These are phyloP conservation scores for Candida caryicola DNA, from an alignment of 805 yeast species.

Conservation along the genomic window DNA sequence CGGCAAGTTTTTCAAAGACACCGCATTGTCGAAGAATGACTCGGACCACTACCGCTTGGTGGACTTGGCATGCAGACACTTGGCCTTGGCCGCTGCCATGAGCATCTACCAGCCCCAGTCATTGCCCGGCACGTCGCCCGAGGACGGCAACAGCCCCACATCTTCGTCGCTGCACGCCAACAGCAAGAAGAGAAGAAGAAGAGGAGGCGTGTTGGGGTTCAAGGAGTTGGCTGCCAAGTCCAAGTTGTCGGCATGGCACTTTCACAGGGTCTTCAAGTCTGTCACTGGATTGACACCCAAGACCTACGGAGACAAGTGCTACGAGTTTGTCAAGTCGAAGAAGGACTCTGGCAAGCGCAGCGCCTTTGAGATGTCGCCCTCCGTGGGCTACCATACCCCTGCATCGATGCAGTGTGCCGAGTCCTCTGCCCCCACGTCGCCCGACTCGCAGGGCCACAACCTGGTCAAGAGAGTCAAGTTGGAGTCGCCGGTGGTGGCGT, in stretches of 20 bases:
- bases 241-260: conserved; percentile 87
- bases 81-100: conserved; percentile 73
- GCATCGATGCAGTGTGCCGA: conserved; percentile 2
- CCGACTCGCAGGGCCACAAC: conserved; percentile 9
- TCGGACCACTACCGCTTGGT: conserved; percentile 67
- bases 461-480: conserved; percentile 13
- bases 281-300: conserved; percentile 87
- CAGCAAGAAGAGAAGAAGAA: conserved; percentile 49
- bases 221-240: conserved; percentile 85
- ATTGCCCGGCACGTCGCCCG: conserved; percentile 20
- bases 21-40: conserved; percentile 52
- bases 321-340: conserved; percentile 38
- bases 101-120: conserved; percentile 27
- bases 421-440: conserved; percentile 9
- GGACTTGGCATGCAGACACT: conserved; percentile 78
- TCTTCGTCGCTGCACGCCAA: conserved; percentile 9
- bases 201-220: conserved; percentile 80
- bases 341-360: conserved; percentile 18
- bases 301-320: conserved; percentile 83
- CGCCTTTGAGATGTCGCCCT: not conserved
- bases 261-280: conserved; percentile 83
- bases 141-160: conserved; percentile 12
- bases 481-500: conserved; percentile 6
- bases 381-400: conserved; percentile 11
- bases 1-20: conserved; percentile 23